phyloP scores from a whole-genome alignment of 2,329 filamentous ascomycete genomes.

The Alternaria conjuncta region DNA sequence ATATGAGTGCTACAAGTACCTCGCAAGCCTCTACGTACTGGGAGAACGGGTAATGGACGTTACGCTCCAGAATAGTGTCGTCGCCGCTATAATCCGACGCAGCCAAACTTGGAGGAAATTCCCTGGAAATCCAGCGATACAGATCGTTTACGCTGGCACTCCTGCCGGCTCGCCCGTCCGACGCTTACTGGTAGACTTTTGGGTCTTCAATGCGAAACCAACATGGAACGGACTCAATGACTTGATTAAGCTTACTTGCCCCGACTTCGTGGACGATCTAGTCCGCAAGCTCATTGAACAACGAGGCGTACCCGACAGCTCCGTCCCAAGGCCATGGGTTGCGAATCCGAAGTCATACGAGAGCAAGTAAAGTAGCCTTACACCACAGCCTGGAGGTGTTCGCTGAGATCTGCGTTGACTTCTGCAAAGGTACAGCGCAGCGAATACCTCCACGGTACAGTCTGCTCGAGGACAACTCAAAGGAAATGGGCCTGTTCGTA shows the following conservation, averaged over 20 bases:
- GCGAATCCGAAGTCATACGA: neutral
- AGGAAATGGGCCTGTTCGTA: neutral
- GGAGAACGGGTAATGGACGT: slow-evolving; percentile 3
- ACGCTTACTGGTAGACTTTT: neutral
- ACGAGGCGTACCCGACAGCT: neutral
- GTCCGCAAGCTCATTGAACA: neutral
- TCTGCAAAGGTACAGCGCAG: too few relatives aligned
- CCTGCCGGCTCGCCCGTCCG: neutral
- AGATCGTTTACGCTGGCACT: slow-evolving; percentile 9
- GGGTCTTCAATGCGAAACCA: neutral
- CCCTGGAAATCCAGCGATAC: too few relatives aligned
- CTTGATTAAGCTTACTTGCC: neutral
- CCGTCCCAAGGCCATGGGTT: neutral
- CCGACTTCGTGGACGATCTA: neutral
- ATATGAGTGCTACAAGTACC: too few relatives aligned
- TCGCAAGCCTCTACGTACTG: neutral
- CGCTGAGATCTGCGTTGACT: neutral
- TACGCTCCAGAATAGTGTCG: neutral
- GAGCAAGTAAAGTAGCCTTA: neutral
- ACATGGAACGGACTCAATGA: neutral
- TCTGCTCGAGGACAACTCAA: neutral
- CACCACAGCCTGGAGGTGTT: neutral
- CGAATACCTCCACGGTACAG: neutral
- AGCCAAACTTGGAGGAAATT: neutral
- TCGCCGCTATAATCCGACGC: neutral